Evolutionary conservation across 805 yeast species (phyloP).

Genomic region (Torulaspora gathmanii): DNA sequence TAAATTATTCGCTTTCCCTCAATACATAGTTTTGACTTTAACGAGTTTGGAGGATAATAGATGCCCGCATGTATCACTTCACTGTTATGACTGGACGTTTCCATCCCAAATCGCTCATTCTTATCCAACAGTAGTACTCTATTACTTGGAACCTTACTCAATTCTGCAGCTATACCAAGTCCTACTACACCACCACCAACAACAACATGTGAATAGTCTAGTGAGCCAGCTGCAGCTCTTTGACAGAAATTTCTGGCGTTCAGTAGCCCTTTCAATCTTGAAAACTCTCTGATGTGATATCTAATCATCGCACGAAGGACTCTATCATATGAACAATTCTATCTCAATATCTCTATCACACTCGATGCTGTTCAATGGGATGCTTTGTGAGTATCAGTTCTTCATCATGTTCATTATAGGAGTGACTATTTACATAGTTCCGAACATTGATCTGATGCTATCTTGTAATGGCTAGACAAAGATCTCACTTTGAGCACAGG

Average conservation of each 20-base stretch:
- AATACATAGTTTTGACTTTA: constrained; percentile 68
- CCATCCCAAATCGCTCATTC: constrained; percentile 61
- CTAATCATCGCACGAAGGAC: not conserved
- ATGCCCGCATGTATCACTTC: constrained; percentile 92
- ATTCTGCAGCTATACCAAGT: constrained; percentile 69
- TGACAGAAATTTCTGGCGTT: not conserved
- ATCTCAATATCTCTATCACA: not conserved
- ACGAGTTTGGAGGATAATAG: constrained; percentile 65
- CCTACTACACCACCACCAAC: constrained; percentile 88
- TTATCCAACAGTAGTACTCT: constrained; percentile 66
- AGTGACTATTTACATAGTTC: too few relatives aligned
- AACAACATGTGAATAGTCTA: constrained; percentile 65
- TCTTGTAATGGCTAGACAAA: too few relatives aligned
- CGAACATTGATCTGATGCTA: too few relatives aligned
- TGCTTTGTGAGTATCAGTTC: too few relatives aligned
- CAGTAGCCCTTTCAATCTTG: not conserved
- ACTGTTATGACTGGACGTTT: constrained; percentile 84
- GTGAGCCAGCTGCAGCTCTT: not conserved
- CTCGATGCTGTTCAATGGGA: not conserved
- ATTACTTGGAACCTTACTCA: constrained; percentile 44
- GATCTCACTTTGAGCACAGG: not conserved
- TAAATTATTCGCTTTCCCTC: constrained; percentile 70
- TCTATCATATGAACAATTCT: not conserved
- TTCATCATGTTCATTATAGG: too few relatives aligned
- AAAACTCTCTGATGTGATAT: not conserved